phyloP scores from a whole-genome alignment of 148 eudicot species.

The Selenicereus undatus region DNA sequence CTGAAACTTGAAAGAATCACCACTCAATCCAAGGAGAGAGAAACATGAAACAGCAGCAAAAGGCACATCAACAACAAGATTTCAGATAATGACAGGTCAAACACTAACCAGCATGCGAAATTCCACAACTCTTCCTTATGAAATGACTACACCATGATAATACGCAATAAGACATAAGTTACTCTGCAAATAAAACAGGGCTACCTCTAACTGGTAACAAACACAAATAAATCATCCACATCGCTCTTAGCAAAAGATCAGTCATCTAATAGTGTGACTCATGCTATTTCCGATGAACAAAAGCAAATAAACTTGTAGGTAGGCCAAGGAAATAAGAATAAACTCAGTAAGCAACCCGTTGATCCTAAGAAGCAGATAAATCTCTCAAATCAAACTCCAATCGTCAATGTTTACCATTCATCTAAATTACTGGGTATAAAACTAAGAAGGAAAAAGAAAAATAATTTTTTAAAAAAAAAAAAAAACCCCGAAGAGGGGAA shows the following conservation, averaged over 20 bases:
- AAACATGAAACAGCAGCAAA: background rate
- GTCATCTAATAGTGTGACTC: background rate
- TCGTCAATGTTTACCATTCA: background rate
- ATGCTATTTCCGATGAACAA: background rate
- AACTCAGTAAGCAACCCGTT: background rate
- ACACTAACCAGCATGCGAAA: background rate
- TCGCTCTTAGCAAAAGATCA: background rate
- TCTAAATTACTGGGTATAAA: background rate
- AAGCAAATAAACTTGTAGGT: background rate
- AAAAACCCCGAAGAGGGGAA: background rate
- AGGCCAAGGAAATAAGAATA: background rate
- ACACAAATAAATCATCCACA: background rate
- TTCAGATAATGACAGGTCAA: background rate
- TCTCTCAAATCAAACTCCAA: background rate
- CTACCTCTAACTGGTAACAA: background rate
- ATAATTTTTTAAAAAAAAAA: background rate
- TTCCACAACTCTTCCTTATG: background rate
- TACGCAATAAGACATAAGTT: background rate
- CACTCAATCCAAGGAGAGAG: background rate
- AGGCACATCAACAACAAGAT: slow-evolving; percentile 1
- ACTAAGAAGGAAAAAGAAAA: background rate
- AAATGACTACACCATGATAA: background rate
- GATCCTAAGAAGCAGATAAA: background rate
- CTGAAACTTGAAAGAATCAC: slow-evolving; percentile 24
- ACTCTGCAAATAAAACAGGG: background rate